phyloP scores from a whole-genome alignment of 208 protist species.

The Phytomonas sp. region DNA sequence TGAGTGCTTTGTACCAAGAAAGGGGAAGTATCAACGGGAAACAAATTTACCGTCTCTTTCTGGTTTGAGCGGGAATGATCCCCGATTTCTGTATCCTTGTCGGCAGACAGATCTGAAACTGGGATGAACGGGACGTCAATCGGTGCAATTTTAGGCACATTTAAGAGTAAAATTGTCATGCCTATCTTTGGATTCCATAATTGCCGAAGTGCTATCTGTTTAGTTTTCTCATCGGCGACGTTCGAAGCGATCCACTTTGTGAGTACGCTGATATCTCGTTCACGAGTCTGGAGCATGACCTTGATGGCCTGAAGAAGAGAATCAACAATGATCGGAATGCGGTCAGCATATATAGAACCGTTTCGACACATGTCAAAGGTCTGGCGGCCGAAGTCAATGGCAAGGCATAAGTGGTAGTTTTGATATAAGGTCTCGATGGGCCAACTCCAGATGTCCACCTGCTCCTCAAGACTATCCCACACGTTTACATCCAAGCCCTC shows the following conservation, averaged over 20 bases:
- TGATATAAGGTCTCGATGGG: constrained; percentile 80
- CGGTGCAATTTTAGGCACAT: constrained; percentile 37
- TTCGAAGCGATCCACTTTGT: constrained; percentile 33
- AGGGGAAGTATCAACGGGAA: constrained; percentile 27
- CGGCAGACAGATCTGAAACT: background rate
- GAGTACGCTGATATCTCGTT: constrained; percentile 34
- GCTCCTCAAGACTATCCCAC: constrained; percentile 45
- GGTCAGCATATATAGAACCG: constrained; percentile 62
- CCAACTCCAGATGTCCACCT: constrained; percentile 49
- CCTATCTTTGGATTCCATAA: constrained; percentile 63
- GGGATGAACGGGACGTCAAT: constrained; percentile 14
- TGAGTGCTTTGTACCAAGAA: constrained; percentile 26
- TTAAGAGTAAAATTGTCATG: constrained; percentile 71
- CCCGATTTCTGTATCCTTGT: background rate
- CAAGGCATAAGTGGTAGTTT: constrained; percentile 65
- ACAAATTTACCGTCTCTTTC: constrained; percentile 18
- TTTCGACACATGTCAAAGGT: constrained; percentile 68
- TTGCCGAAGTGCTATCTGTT: constrained; percentile 32
- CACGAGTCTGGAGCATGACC: constrained; percentile 51
- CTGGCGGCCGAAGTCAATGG: constrained; percentile 61
- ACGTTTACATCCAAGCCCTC: constrained; percentile 40
- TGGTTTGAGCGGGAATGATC: background rate
- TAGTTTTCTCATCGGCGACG: constrained; percentile 26
- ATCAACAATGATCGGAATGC: constrained; percentile 51
- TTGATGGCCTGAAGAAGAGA: constrained; percentile 56